Percentiles rank a stretch among this genome's conserved stretches.
phyloP scores from a whole-genome alignment of 805 yeast species.

The Spathaspora arborariae region DNA sequence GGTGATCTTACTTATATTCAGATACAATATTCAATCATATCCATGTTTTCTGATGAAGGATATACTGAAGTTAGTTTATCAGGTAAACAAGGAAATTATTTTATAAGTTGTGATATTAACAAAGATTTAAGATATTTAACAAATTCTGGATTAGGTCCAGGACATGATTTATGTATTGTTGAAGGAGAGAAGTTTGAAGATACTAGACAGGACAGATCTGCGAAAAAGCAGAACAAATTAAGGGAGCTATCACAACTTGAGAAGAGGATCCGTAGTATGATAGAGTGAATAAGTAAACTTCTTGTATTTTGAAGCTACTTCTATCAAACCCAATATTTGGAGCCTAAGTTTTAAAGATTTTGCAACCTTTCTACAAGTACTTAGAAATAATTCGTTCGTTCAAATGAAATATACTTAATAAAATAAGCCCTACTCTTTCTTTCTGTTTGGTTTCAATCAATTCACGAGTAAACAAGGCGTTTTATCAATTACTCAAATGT shows the following conservation, averaged over 20 bases:
- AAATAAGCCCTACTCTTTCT: too few species aligned
- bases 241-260: neutral
- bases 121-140: neutral
- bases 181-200: neutral
- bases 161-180: neutral
- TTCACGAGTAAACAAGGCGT: neutral
- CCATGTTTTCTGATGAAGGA: conserved; percentile 18
- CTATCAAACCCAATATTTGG: too few species aligned
- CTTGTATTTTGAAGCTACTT: too few species aligned
- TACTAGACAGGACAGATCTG: neutral
- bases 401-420: too few species aligned
- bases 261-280: neutral
- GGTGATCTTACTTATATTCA: conserved; percentile 4
- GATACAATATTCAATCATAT: conserved; percentile 4
- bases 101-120: conserved; percentile 15
- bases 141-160: neutral
- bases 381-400: too few species aligned
- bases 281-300: neutral
- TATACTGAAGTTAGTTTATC: conserved; percentile 18
- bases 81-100: conserved; percentile 24
- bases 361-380: too few species aligned
- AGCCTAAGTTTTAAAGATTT: too few species aligned
- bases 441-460: too few species aligned
- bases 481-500: neutral
- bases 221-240: neutral